Conservation (phyloP, 164 flowering plant species). For the Vitis cinerea region DNA sequence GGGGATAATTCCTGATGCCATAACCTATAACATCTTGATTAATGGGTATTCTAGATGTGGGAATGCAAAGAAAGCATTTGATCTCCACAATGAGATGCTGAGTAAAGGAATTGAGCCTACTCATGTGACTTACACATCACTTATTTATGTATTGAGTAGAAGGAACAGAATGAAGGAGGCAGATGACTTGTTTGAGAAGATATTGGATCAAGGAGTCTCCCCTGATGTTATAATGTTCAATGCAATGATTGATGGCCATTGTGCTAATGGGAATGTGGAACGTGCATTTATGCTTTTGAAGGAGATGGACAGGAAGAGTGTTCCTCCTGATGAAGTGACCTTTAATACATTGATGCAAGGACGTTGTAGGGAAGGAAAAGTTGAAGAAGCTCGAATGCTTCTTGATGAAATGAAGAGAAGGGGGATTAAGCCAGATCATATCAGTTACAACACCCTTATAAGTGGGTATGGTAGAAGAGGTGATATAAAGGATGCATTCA, state of each 20-base stretch:
- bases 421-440: slow-evolving; percentile 74
- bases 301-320: slow-evolving; percentile 62
- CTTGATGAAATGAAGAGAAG: slow-evolving; percentile 69
- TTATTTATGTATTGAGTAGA: slow-evolving; percentile 64
- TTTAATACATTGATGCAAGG: slow-evolving; percentile 86
- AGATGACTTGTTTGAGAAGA: slow-evolving; percentile 56
- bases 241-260: slow-evolving; percentile 72
- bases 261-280: slow-evolving; percentile 41
- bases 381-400: slow-evolving; percentile 73
- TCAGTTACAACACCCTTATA: slow-evolving; percentile 81
- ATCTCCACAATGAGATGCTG: slow-evolving; percentile 64
- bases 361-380: slow-evolving; percentile 62
- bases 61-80: slow-evolving; percentile 60
- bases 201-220: slow-evolving; percentile 34
- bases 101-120: slow-evolving; percentile 59
- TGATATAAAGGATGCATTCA: slow-evolving; percentile 65
- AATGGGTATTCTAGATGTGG: slow-evolving; percentile 73
- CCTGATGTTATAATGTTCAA: slow-evolving; percentile 75
- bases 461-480: slow-evolving; percentile 86
- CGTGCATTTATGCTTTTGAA: slow-evolving; percentile 38
- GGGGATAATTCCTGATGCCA: slow-evolving; percentile 44
- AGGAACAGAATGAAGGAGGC: slow-evolving; percentile 65
- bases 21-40: slow-evolving; percentile 81
- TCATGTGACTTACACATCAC: slow-evolving; percentile 64
- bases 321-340: slow-evolving; percentile 77